Evolutionary conservation across 441 rosid species (phyloP).

Genomic region (Jatropha podagrica): DNA sequence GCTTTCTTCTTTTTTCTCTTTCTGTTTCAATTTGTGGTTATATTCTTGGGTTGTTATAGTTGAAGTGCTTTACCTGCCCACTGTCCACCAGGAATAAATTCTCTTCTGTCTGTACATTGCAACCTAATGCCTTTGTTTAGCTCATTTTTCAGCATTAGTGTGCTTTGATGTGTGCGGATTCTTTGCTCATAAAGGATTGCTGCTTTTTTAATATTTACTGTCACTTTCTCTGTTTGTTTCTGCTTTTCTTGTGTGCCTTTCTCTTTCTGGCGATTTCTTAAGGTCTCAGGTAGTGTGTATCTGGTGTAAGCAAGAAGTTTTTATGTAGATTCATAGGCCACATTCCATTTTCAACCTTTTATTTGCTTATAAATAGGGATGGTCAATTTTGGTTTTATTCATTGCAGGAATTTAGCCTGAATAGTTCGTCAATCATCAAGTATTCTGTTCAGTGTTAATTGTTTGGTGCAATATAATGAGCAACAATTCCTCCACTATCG

Average conservation of each 20-base stretch:
- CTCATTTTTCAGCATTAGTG: conserved; percentile 22
- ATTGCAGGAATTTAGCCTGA: conserved; percentile 35
- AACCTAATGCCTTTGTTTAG: conserved; percentile 17
- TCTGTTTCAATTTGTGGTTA: conserved; percentile 16
- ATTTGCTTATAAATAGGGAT: conserved; percentile 37
- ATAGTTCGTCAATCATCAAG: conserved; percentile 20
- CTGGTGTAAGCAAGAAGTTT: conserved; percentile 25
- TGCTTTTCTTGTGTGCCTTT: conserved; percentile 32
- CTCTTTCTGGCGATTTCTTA: conserved; percentile 35
- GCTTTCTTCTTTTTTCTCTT: neutral
- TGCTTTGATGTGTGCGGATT: conserved; percentile 37
- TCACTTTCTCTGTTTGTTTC: conserved; percentile 18
- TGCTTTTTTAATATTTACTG: conserved; percentile 23
- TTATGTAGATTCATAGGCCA: conserved; percentile 28
- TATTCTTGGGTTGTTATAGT: conserved; percentile 33
- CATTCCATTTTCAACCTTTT: conserved; percentile 30
- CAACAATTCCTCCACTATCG: conserved; percentile 27
- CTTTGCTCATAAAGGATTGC: conserved; percentile 33
- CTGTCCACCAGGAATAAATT: conserved; percentile 43
- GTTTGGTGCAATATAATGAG: conserved; percentile 27
- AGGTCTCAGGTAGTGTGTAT: conserved; percentile 23
- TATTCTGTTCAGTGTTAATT: conserved; percentile 5
- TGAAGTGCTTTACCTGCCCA: conserved; percentile 31
- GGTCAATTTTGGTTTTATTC: conserved; percentile 25
- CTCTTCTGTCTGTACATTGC: conserved; percentile 35